Percentiles rank a stretch among this genome's conserved stretches.
phyloP scores from a whole-genome alignment of 2,329 filamentous ascomycete species.

The Sclerotinia subarctica region DNA sequence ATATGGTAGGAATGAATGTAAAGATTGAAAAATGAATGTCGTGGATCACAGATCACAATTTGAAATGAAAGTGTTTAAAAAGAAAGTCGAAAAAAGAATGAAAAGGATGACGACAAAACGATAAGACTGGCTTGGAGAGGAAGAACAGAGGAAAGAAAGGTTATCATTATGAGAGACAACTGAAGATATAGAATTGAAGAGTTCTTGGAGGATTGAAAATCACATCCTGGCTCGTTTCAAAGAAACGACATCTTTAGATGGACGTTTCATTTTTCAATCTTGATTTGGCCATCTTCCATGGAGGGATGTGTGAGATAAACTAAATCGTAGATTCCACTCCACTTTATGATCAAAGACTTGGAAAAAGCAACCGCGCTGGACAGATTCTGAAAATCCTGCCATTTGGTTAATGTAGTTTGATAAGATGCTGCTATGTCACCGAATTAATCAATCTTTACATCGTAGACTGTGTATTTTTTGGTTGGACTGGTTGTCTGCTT shows the following conservation, averaged over 20 bases:
- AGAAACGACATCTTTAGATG: constrained; percentile 3
- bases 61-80: constrained; percentile 8
- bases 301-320: constrained; percentile 4
- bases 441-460: background rate
- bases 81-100: constrained; percentile 4
- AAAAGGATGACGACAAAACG: background rate
- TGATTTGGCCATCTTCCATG: background rate
- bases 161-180: background rate
- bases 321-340: background rate
- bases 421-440: background rate
- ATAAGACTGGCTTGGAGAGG: constrained; percentile 16
- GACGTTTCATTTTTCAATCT: background rate
- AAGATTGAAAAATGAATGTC: constrained; percentile 29
- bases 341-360: background rate
- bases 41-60: constrained; percentile 16
- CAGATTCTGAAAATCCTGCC: background rate
- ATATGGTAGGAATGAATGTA: constrained; percentile 26
- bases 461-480: background rate
- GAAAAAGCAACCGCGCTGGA: background rate
- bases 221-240: background rate
- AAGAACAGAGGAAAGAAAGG: background rate
- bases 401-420: background rate
- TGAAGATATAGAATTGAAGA: constrained; percentile 13
- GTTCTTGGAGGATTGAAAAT: background rate
- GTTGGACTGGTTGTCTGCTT: background rate